These are phyloP conservation scores for Vitis rotundifolia DNA, from an alignment of 164 flowering plant genomes.

Conservation along the genomic window DNA sequence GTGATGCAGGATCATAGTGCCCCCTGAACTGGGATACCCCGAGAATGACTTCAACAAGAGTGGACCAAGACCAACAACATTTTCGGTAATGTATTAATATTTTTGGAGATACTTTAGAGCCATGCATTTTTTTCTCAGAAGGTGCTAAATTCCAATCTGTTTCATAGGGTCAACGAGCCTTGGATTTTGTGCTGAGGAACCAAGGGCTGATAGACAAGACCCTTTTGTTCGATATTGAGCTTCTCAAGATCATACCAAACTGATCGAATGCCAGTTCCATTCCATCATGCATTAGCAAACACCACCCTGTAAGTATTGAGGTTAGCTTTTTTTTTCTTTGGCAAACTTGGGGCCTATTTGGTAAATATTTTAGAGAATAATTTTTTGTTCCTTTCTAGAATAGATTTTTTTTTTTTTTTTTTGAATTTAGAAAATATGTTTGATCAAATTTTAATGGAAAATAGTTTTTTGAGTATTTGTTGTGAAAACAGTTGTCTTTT, in stretches of 20 bases:
- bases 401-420: too few relatives aligned
- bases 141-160: background rate
- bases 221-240: constrained; percentile 89
- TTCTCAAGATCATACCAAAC: constrained; percentile 69
- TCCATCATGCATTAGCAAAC: background rate
- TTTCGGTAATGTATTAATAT: constrained; percentile 55
- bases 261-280: constrained; percentile 19
- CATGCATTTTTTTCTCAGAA: background rate
- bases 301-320: background rate
- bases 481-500: too few relatives aligned
- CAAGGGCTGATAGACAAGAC: constrained; percentile 98
- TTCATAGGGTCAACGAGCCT: constrained; percentile 89
- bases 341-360: too few relatives aligned
- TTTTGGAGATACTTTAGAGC: background rate
- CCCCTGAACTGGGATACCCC: constrained; percentile 95
- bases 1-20: constrained; percentile 88
- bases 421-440: too few relatives aligned
- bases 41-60: constrained; percentile 79
- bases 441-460: too few relatives aligned
- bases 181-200: constrained; percentile 93
- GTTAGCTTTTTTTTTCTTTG: background rate
- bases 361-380: too few relatives aligned
- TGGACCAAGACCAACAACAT: constrained; percentile 87
- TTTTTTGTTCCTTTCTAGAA: too few relatives aligned
- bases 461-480: too few relatives aligned